Base-by-base conservation (phyloP, 78 protist genomes). In the Guillardia theta region DNA sequence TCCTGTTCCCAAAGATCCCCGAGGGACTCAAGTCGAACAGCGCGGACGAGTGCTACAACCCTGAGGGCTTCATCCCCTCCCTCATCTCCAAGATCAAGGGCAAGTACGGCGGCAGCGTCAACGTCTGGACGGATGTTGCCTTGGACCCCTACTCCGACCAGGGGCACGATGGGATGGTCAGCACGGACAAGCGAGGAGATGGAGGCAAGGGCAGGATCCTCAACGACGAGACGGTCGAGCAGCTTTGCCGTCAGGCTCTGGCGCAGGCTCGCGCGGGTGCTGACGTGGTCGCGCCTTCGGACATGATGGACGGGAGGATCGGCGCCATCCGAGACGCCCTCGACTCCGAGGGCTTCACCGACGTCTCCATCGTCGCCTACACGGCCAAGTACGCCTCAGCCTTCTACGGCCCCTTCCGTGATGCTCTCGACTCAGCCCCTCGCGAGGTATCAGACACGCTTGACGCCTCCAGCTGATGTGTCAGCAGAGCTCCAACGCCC, bases 201-300 rank as follows among this genome's bases (percentile, higher is more conserved):
- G 83, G 83, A 36, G 83, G 83, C 83, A 24, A 22, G 36, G 83
- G 83, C 43, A 15, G 48, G 18, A 77, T 77, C 48, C 10, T 77
- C 43, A 77, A 77, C 88, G 88, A 77, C 88, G 88, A 77, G 88
- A 77, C 88, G 39, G 22, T 77, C 88, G 88, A 77, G 88, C 88
- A 77, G 88, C 88, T 77, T 4, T 77, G 88, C 88, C 44, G 48
- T 30, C 88, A 77, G 88, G 39, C 43, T 43, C n/a, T 70, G 27
- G 33, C 45, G 46, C 83, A 70, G 48, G 88, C 88, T 22, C 48
- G 48, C 12, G 88, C 88, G 88, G 88, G 88, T 6, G 88, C 88
- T 4, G 88, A 77, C 88, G 48, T 77, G 12, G 88, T 77, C 8
- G 44, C 88, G 44, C 88, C 88, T 24, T 77, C 88, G 50, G 88